phyloP scores from a whole-genome alignment of 192 early-diverging fungal species.

The Rhizoclosmatium sp. region DNA sequence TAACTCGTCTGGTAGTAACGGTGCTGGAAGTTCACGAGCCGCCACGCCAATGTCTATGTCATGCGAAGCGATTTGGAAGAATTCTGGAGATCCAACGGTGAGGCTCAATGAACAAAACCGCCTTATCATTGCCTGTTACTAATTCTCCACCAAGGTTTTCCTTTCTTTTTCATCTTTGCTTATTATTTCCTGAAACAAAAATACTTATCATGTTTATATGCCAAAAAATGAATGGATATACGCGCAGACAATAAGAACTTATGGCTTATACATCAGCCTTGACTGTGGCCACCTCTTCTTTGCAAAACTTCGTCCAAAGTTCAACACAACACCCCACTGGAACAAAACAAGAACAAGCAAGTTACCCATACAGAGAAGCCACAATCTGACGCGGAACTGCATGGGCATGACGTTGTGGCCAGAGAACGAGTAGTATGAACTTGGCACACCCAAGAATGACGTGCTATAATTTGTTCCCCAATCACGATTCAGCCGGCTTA shows the following conservation, averaged over 20 bases:
- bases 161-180: too few species aligned
- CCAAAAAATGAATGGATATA: background rate
- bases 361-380: constrained; percentile 41
- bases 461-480: constrained; percentile 43
- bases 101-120: too few species aligned
- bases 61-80: too few species aligned
- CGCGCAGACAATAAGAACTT: background rate
- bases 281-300: constrained; percentile 33
- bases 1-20: too few species aligned
- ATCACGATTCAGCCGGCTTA: constrained; percentile 46
- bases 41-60: too few species aligned
- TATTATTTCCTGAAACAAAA: too few species aligned
- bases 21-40: too few species aligned
- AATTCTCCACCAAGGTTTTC: too few species aligned
- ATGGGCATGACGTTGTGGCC: constrained; percentile 80
- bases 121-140: too few species aligned
- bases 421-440: constrained; percentile 65
- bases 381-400: constrained; percentile 68
- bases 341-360: constrained; percentile 40
- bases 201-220: background rate
- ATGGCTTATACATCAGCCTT: constrained; percentile 28
- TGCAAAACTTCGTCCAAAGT: constrained; percentile 41
- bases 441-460: constrained; percentile 47
- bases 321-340: constrained; percentile 47
- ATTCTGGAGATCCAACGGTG: too few species aligned